phyloP scores from a whole-genome alignment of 2,329 filamentous ascomycete species.

The Metarhizium robertsii region DNA sequence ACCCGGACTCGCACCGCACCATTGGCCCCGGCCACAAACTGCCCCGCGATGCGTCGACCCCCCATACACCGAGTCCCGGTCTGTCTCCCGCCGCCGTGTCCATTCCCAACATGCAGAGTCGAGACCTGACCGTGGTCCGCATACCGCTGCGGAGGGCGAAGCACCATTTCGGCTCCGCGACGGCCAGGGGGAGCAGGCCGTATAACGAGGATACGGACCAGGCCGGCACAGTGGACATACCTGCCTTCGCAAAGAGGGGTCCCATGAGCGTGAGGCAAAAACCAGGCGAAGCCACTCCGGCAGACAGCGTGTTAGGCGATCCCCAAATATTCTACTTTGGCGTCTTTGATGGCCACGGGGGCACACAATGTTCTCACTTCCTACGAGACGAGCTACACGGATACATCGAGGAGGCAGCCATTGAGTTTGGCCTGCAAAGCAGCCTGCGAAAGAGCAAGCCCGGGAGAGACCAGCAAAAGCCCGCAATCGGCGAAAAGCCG shows the following conservation, averaged over 20 bases:
- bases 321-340: conserved; percentile 97
- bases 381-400: conserved; percentile 74
- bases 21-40: conserved; percentile 71
- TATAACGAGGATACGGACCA: conserved; percentile 95
- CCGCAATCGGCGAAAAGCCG: conserved; percentile 8
- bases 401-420: conserved; percentile 77
- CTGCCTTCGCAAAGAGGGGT: conserved; percentile 78
- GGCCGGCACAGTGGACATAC: conserved; percentile 86
- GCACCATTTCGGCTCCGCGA: conserved; percentile 82
- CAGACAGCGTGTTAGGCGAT: conserved; percentile 73
- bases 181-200: conserved; percentile 70
- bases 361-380: conserved; percentile 79
- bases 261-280: conserved; percentile 53
- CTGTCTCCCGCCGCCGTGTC: conserved; percentile 50
- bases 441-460: conserved; percentile 48
- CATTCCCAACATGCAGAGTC: conserved; percentile 47
- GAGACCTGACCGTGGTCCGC: conserved; percentile 86
- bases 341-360: conserved; percentile 93
- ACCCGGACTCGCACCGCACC: conserved; percentile 67
- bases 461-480: conserved; percentile 15
- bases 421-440: conserved; percentile 67
- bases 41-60: conserved; percentile 73
- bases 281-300: conserved; percentile 53
- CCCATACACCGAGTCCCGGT: conserved; percentile 52
- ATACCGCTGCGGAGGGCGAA: conserved; percentile 91